Conservation (phyloP, 352 stramenopile species). For the Achlya hypogyna region DNA sequence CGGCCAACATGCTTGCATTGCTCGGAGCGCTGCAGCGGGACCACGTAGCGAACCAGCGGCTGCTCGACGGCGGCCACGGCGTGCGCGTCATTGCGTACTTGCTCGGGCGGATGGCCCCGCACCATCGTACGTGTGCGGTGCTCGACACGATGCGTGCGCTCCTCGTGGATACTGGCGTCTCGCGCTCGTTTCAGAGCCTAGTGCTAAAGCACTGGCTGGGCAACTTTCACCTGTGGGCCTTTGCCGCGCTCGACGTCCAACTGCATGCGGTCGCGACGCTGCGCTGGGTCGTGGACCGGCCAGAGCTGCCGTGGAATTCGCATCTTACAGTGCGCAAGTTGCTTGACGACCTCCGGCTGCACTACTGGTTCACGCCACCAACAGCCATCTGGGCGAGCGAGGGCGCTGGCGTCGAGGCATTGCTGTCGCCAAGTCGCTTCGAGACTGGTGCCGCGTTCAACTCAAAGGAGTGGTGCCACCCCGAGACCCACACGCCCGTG, state of each 20-base stretch:
- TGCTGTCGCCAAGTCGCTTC: constrained; percentile 13
- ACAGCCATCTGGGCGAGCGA: constrained; percentile 4
- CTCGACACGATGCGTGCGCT: constrained; percentile 6
- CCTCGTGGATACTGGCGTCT: background rate
- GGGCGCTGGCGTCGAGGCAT: background rate
- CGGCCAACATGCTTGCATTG: constrained; percentile 10
- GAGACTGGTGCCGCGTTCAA: constrained; percentile 8
- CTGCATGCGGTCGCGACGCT: constrained; percentile 12
- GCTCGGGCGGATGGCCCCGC: constrained; percentile 13
- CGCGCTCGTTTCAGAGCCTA: background rate
- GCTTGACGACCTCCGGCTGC: constrained; percentile 14
- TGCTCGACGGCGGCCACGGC: constrained; percentile 1
- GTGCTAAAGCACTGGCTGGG: constrained; percentile 9
- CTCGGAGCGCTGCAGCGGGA: background rate
- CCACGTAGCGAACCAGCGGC: constrained; percentile 8
- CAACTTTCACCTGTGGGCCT: constrained; percentile 13
- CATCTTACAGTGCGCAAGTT: constrained; percentile 16
- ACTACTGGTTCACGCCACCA: constrained; percentile 19
- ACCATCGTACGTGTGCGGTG: constrained; percentile 3
- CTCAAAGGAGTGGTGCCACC: constrained; percentile 9
- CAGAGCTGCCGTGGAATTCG: background rate
- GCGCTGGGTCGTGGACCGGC: background rate
- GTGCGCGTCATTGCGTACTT: constrained; percentile 13
- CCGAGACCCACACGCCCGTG: constrained; percentile 7
- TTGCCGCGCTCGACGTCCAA: constrained; percentile 9